Evolutionary conservation across 2,329 filamentous ascomycete genomes (phyloP), one percentile per base, ranked within the genome.

Genomic region (Botrytis tulipae): DNA sequence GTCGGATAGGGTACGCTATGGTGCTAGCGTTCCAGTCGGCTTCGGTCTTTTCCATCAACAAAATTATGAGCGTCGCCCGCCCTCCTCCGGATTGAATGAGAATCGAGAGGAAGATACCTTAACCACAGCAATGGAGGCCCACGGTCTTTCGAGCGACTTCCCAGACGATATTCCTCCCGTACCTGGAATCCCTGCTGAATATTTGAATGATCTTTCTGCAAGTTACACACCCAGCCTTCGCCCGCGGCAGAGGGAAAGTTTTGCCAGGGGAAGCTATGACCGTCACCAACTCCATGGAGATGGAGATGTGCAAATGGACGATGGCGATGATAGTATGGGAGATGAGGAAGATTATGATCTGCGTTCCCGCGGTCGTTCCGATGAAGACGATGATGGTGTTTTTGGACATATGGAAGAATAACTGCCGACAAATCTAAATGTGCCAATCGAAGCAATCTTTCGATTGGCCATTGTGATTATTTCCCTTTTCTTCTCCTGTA

Each of bases 401-500:
- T 99, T 99, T 85, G 95, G 95, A 73, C 90, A 90, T 78, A 98
- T 98, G 95, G 96, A 99, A 84, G 94, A 97, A 83, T 96, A 86
- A 82, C 66, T 32, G 60, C 51, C 44, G 42, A 18, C 59, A 37
- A 61, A 42, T 67, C 42, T 61, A 66, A n/a, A 54, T 70, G 57
- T 48, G 29, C 42, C 71, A 16, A 48, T 68, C 60, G 71, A 68
- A 60, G 48, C 25, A 48, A 22, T n/a, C 40, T 25, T 32, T 51
- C 61, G 42, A 46, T 72, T 63, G 42, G 57, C 46, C 62, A 71
- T 59, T 74, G 60, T 71, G 67, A 72, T 61, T n/a, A 42, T 65
- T 70, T 54, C 71, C 51, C 63, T 73, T 79, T 78, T 79, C 77
- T 73, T 80, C 77, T 78, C 35, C 37, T 68, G 66, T 68, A 68